Percentiles rank a stretch among this genome's conserved stretches.
These are phyloP conservation scores for Basidiobolus meristosporus DNA, from an alignment of 371 early-diverging fungal genomes.

Conservation along the genomic window DNA sequence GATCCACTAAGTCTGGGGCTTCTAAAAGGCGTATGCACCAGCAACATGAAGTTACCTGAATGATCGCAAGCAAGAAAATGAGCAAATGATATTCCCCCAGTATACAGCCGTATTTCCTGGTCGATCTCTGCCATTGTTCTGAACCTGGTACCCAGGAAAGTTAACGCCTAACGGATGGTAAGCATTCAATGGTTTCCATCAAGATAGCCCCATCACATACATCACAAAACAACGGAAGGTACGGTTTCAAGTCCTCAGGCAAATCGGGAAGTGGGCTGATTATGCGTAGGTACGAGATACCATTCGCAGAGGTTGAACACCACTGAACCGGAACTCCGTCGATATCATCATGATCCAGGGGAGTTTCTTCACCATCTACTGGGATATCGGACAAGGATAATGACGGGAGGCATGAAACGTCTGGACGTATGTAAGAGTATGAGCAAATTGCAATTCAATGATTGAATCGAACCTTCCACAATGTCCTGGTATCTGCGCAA, in stretches of 20 bases:
- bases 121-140: conserved; percentile 71
- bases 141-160: conserved; percentile 60
- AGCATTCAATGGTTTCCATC: conserved; percentile 1
- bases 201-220: conserved; percentile 18
- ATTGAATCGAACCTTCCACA: conserved; percentile 22
- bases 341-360: conserved; percentile 40
- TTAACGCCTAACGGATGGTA: conserved; percentile 24
- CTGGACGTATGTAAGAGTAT: conserved; percentile 3
- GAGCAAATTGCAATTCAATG: not conserved
- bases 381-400: conserved; percentile 56
- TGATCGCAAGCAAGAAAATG: conserved; percentile 39
- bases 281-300: conserved; percentile 71
- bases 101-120: conserved; percentile 64
- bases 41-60: too few relatives aligned
- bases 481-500: conserved; percentile 49
- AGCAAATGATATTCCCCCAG: conserved; percentile 66
- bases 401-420: conserved; percentile 66
- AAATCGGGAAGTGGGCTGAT: conserved; percentile 40
- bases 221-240: conserved; percentile 60
- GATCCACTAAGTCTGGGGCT: too few relatives aligned
- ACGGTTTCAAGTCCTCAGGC: conserved; percentile 41
- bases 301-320: conserved; percentile 74
- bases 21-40: too few relatives aligned
- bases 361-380: conserved; percentile 28
- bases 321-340: conserved; percentile 44